Percentiles rank a stretch among this genome's conserved stretches.
Conservation (phyloP, 441 rosid species). For the Corymbia citriodora region DNA sequence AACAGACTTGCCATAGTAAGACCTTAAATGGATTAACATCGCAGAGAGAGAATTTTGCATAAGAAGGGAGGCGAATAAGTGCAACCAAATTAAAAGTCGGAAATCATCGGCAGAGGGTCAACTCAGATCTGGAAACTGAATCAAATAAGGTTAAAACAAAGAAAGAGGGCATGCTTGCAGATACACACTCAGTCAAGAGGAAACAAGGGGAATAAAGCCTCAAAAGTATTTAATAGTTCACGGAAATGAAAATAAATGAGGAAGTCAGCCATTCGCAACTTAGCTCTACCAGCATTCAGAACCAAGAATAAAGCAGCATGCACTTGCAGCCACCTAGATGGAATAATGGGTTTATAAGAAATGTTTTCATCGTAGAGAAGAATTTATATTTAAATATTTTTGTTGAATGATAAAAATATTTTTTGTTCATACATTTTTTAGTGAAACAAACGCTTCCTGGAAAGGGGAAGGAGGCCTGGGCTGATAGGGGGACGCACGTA, state of each 20-base stretch:
- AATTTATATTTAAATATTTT: too few relatives aligned
- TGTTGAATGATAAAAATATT: too few relatives aligned
- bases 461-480: background rate
- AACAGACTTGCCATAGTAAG: slow-evolving; percentile 3
- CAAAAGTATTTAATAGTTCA: background rate
- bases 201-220: background rate
- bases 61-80: background rate
- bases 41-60: background rate
- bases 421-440: too few relatives aligned
- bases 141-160: background rate
- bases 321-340: background rate
- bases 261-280: background rate
- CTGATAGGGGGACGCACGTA: rapidly evolving
- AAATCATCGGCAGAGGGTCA: background rate
- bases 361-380: background rate
- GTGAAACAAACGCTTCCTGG: background rate
- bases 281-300: background rate
- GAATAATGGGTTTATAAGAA: background rate
- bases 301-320: background rate
- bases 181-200: background rate
- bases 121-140: background rate
- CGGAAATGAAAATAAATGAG: background rate
- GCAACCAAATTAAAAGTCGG: background rate
- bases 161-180: background rate
- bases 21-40: background rate